Base-by-base conservation (phyloP, 768 basidiomycete species). In the Phallus indusiatus region DNA sequence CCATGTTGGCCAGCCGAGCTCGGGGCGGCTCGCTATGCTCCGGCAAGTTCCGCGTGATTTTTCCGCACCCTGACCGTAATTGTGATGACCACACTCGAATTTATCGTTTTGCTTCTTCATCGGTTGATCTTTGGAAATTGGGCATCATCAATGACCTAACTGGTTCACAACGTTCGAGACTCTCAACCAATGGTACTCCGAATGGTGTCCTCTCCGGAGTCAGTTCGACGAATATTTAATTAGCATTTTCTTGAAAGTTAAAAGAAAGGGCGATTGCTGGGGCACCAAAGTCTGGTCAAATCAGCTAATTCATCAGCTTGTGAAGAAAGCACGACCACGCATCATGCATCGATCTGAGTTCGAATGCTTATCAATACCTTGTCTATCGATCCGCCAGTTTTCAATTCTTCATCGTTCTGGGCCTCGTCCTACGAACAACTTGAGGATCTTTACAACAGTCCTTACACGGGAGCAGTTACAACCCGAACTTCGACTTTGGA, bases 361-460 rank as follows among this genome's bases (percentile, higher is more conserved):
- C 28, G 28, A 42, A 42, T 42, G 42, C 42, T 42, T 14, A 74
- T 90, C 64, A 79, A 80, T 63, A 77, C 72, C 58, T 74, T 89
- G 61, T 65, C 73, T 53, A 71, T 90, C 54, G 65, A 75, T 9
- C 87, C 89, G 10, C 77, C 87, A 9, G 71, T 93, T 47, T 73
- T 92, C 63, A 93, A 93, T 68, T 79, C 86, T 0, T 84, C 91
- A 17, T 90, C 85, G 63, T 82, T 84, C 10, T 93, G 89, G 89
- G 87, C 90, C 1, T 87, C 87, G 4, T 80, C 84, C 65, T 71
- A 77, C 34, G 66, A 74, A 12, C 85, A 93, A 60, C 78, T 93
- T 17, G 71, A 74, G 21, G 80, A 75, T 33, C 74, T 94, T 50
- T 90, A 86, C 69, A 74, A 79, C 51, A 86, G 77, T 5, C 77